Evolutionary conservation across 2,329 filamentous ascomycete genomes (phyloP).

Genomic region (Sclerotinia trifoliorum): DNA sequence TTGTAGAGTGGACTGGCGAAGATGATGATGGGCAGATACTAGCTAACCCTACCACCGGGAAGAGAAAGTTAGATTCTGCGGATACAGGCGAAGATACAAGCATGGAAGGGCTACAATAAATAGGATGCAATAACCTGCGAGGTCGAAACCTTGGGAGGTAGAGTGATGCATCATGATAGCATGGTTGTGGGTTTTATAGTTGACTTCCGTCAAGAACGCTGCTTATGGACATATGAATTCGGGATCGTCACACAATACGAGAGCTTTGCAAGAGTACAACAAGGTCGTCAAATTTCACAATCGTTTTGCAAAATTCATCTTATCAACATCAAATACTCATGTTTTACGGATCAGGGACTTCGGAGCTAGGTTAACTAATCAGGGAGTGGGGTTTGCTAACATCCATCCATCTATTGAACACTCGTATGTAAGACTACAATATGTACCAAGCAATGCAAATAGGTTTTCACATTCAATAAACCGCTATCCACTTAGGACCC

Average conservation of each 20-base stretch:
- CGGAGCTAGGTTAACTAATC: not conserved
- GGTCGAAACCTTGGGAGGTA: not conserved
- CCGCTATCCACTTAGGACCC: not conserved
- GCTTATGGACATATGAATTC: not conserved
- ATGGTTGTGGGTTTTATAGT: not conserved
- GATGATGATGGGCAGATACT: slow-evolving; percentile 43
- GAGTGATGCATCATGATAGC: not conserved
- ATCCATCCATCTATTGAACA: not conserved
- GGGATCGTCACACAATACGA: not conserved
- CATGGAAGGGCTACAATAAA: slow-evolving; percentile 16
- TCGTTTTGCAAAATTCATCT: not conserved
- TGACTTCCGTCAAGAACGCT: not conserved
- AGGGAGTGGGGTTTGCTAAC: not conserved
- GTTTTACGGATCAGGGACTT: not conserved
- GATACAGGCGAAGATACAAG: slow-evolving; percentile 19
- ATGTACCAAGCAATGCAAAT: slow-evolving; percentile 4
- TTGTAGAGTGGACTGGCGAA: slow-evolving; percentile 67
- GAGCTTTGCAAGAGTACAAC: not conserved
- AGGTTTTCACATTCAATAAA: not conserved
- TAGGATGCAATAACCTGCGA: not conserved
- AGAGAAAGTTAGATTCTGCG: slow-evolving; percentile 38
- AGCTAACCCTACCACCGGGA: slow-evolving; percentile 42
- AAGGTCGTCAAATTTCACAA: not conserved
- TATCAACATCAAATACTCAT: not conserved
- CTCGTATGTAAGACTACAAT: slow-evolving; percentile 12